Percentiles rank a stretch among this genome's conserved stretches.
Conservation (phyloP, 177 flowering plant genomes). For the Tripterygium wilfordii region DNA sequence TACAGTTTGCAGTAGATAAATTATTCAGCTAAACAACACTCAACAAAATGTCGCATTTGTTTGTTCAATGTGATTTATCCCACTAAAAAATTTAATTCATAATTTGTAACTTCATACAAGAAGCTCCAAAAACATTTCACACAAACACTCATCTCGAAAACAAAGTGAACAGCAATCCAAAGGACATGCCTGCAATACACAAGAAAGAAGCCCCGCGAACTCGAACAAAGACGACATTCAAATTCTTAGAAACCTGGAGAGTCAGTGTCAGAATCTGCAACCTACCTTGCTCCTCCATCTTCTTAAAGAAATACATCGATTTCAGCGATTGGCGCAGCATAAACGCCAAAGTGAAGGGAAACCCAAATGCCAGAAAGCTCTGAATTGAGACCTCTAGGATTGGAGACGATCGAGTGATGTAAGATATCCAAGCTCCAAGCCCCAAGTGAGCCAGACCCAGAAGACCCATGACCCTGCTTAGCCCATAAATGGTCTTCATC, state of each 20-base stretch:
- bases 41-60: too few relatives aligned
- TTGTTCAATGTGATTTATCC: too few relatives aligned
- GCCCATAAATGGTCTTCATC: constrained; percentile 39
- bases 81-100: too few relatives aligned
- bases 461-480: constrained; percentile 47
- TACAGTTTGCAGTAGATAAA: too few relatives aligned
- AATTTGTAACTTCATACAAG: too few relatives aligned
- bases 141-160: constrained; percentile 19
- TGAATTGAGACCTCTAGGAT: constrained; percentile 36
- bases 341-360: constrained; percentile 67
- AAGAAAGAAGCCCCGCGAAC: constrained; percentile 41
- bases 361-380: constrained; percentile 52
- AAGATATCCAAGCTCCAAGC: constrained; percentile 60
- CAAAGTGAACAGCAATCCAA: constrained; percentile 36
- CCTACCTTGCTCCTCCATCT: constrained; percentile 90
- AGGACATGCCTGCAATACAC: constrained; percentile 44
- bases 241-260: constrained; percentile 68
- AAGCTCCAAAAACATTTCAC: background rate
- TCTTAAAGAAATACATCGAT: constrained; percentile 75
- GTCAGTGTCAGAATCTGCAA: constrained; percentile 73
- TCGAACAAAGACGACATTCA: constrained; percentile 57
- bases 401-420: constrained; percentile 31
- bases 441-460: constrained; percentile 56
- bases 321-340: constrained; percentile 56
- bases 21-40: too few relatives aligned